phyloP scores from a whole-genome alignment of 371 early-diverging fungal species.

The Mucor mucedo region DNA sequence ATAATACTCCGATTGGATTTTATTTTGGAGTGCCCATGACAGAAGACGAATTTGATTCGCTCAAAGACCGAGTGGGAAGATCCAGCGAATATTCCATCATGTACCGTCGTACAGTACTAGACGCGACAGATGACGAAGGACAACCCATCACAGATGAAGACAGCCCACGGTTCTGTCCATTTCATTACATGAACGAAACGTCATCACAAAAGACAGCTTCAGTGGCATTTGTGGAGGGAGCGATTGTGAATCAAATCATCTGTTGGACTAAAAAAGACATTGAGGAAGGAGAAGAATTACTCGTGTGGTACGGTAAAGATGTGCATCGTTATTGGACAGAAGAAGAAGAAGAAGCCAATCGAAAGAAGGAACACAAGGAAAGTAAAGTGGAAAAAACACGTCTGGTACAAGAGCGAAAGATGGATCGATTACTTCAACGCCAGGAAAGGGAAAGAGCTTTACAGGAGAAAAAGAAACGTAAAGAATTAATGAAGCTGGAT shows the following conservation, averaged over 20 bases:
- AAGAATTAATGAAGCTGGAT: conserved; percentile 1
- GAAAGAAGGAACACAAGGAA: conserved; percentile 4
- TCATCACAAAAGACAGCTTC: conserved; percentile 58
- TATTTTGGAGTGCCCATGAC: conserved; percentile 90
- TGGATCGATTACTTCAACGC: neutral
- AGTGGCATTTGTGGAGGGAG: conserved; percentile 24
- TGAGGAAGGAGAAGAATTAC: conserved; percentile 75
- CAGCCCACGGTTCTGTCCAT: conserved; percentile 78
- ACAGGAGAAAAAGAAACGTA: neutral
- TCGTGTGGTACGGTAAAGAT: conserved; percentile 77
- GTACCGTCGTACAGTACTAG: conserved; percentile 73
- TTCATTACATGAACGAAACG: conserved; percentile 91
- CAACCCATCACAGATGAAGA: conserved; percentile 68
- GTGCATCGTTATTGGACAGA: conserved; percentile 44
- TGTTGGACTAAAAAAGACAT: conserved; percentile 76
- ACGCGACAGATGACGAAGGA: conserved; percentile 80
- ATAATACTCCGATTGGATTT: conserved; percentile 78
- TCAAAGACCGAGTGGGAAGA: conserved; percentile 79
- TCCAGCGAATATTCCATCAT: conserved; percentile 74
- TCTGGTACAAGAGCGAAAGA: neutral
- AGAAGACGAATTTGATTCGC: conserved; percentile 86
- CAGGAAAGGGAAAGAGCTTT: neutral
- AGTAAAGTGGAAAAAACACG: neutral
- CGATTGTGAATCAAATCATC: conserved; percentile 77
- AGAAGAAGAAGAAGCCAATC: conserved; percentile 4